phyloP scores from a whole-genome alignment of 2,329 filamentous ascomycete species.

The Laburnicola sp. region DNA sequence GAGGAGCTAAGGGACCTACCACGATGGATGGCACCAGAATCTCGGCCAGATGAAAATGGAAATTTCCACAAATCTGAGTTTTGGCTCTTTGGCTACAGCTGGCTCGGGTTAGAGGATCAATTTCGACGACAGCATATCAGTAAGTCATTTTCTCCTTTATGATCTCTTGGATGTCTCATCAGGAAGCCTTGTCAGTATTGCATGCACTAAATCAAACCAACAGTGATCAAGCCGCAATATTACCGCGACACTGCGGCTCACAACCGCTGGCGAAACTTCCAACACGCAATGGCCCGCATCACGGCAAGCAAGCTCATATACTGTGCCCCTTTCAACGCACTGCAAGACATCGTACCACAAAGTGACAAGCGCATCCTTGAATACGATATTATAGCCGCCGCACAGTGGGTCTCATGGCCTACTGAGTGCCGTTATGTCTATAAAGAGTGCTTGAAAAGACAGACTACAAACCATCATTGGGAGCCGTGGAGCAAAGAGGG shows the following conservation, averaged over 20 bases:
- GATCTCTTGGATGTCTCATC: not conserved
- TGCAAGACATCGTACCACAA: not conserved
- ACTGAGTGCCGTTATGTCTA: not conserved
- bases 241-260: not conserved
- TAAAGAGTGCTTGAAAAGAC: constrained; percentile 1
- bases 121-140: not conserved
- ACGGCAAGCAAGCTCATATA: constrained; percentile 1
- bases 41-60: not conserved
- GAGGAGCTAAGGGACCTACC: constrained; percentile 1
- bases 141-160: not conserved
- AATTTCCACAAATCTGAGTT: not conserved
- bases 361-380: not conserved
- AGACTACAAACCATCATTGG: not conserved
- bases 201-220: not conserved
- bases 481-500: constrained; percentile 1
- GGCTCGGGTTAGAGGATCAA: constrained; percentile 3
- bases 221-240: not conserved
- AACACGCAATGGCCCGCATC: constrained; percentile 1
- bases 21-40: constrained; percentile 2
- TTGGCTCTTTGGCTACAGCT: not conserved
- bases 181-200: not conserved
- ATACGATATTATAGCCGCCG: constrained; percentile 1
- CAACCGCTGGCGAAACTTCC: constrained; percentile 3
- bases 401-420: constrained; percentile 2
- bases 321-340: constrained; percentile 4